Conservation (phyloP, 805 yeast genomes). For the Kazachstania psychrophila region DNA sequence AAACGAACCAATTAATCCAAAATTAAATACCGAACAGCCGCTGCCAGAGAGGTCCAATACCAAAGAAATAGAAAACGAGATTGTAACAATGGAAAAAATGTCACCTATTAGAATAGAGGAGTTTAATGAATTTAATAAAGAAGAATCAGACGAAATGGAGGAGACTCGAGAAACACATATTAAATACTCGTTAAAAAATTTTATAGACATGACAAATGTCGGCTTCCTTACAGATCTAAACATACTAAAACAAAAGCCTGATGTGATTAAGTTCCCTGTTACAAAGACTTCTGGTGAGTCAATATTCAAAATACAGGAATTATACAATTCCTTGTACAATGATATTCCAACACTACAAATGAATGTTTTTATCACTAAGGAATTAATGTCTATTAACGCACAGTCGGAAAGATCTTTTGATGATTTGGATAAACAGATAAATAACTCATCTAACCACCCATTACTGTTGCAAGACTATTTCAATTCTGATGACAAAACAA, state of each 20-base stretch:
- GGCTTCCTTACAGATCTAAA: conserved; percentile 14
- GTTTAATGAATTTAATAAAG: conserved; percentile 3
- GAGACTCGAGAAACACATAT: not conserved
- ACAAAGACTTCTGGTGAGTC: conserved; percentile 1
- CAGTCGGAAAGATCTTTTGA: conserved; percentile 42
- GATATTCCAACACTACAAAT: conserved; percentile 33
- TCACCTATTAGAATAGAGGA: conserved; percentile 19
- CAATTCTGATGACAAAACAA: conserved; percentile 32
- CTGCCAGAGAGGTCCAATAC: not conserved
- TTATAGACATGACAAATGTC: conserved; percentile 16
- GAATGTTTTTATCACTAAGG: conserved; percentile 46
- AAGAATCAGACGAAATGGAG: not conserved
- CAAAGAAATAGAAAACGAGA: conserved; percentile 13
- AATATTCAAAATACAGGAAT: conserved; percentile 7
- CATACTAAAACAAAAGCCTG: conserved; percentile 6
- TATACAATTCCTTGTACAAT: conserved; percentile 16
- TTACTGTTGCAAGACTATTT: conserved; percentile 42
- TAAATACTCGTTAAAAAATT: conserved; percentile 11
- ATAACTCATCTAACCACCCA: conserved; percentile 50
- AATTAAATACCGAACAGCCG: not conserved
- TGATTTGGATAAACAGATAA: conserved; percentile 39
- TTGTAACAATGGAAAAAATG: conserved; percentile 20
- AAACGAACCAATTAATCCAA: not conserved
- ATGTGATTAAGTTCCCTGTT: conserved; percentile 8
- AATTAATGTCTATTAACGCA: conserved; percentile 40